A percentile compares a stretch with the other conserved stretches of the same genome.
These are phyloP conservation scores for Tolypocladium ovalisporum DNA, from an alignment of 2,329 filamentous ascomycete species.

Conservation along the genomic window DNA sequence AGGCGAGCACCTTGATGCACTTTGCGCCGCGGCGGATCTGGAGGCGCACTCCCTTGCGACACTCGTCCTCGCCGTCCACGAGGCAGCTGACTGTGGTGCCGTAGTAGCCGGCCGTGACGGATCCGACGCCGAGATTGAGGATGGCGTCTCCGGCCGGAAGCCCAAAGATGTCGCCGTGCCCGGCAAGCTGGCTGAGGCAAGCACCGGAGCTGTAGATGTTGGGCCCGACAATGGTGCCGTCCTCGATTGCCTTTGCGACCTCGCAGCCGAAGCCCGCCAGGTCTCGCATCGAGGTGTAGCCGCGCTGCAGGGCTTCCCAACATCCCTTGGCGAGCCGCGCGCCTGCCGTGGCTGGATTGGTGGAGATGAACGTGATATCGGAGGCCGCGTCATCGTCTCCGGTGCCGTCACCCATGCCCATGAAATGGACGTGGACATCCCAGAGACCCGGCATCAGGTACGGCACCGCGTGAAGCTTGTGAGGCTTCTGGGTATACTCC, in stretches of 20 bases:
- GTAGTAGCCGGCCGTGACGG: constrained; percentile 18
- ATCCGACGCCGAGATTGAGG: constrained; percentile 19
- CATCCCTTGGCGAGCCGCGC: constrained; percentile 28
- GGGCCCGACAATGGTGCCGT: constrained; percentile 32
- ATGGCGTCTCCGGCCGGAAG: constrained; percentile 24
- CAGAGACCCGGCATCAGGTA: constrained; percentile 40
- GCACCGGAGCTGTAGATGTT: constrained; percentile 36
- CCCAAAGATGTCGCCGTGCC: constrained; percentile 30
- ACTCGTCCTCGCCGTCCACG: constrained; percentile 28
- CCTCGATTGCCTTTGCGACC: constrained; percentile 26
- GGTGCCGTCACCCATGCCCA: constrained; percentile 18
- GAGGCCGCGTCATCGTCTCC: constrained; percentile 9
- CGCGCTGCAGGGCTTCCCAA: constrained; percentile 28
- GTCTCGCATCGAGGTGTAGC: constrained; percentile 39
- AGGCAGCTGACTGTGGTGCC: constrained; percentile 14
- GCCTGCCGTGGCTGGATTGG: constrained; percentile 20
- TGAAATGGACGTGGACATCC: constrained; percentile 39
- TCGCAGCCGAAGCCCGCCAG: constrained; percentile 34
- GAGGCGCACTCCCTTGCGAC: constrained; percentile 24
- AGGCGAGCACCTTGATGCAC: constrained; percentile 28
- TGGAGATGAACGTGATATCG: constrained; percentile 12
- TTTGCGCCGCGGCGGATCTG: constrained; percentile 27
- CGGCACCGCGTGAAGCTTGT: constrained; percentile 20
- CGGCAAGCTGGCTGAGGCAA: constrained; percentile 33
- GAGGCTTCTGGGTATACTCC: constrained; percentile 16